Conservation (phyloP, 1,284 basidiomycete species). For the Tranzscheliella williamsii region DNA sequence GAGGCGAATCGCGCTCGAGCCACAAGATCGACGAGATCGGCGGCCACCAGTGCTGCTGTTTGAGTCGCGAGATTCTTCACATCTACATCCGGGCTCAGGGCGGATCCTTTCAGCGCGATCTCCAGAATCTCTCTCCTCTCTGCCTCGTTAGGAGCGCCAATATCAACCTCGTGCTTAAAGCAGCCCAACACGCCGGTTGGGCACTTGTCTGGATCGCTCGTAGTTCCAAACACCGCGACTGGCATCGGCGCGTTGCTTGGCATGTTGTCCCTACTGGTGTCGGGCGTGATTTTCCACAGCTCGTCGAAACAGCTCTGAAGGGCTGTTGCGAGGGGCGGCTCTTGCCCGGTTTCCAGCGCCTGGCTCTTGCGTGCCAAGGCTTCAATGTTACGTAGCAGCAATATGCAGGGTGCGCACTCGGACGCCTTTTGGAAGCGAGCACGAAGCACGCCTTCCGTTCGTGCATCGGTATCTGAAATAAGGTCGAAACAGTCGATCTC, state of each 20-base stretch:
- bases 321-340: constrained; percentile 69
- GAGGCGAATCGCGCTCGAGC: constrained; percentile 69
- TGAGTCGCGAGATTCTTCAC: constrained; percentile 75
- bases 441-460: constrained; percentile 76
- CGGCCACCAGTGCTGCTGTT: constrained; percentile 87
- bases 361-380: constrained; percentile 77
- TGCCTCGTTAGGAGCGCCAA: constrained; percentile 76
- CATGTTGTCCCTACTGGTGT: background rate
- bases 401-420: constrained; percentile 79
- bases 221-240: constrained; percentile 69
- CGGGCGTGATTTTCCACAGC: constrained; percentile 61
- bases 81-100: constrained; percentile 78
- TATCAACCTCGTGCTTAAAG: constrained; percentile 84
- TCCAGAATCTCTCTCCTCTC: constrained; percentile 73
- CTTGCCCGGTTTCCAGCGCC: constrained; percentile 72
- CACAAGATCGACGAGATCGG: constrained; percentile 77
- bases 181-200: constrained; percentile 71
- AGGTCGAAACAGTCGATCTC: constrained; percentile 88
- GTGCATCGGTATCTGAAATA: constrained; percentile 76
- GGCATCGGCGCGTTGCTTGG: constrained; percentile 8
- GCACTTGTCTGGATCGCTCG: constrained; percentile 71
- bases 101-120: constrained; percentile 64
- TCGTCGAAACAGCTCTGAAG: constrained; percentile 72
- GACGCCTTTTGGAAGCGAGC: constrained; percentile 79
- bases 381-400: constrained; percentile 82